A percentile compares a stretch with the other conserved stretches of the same genome.
Conservation (phyloP, 345 rosid genomes). For the Syzygium jambos region DNA sequence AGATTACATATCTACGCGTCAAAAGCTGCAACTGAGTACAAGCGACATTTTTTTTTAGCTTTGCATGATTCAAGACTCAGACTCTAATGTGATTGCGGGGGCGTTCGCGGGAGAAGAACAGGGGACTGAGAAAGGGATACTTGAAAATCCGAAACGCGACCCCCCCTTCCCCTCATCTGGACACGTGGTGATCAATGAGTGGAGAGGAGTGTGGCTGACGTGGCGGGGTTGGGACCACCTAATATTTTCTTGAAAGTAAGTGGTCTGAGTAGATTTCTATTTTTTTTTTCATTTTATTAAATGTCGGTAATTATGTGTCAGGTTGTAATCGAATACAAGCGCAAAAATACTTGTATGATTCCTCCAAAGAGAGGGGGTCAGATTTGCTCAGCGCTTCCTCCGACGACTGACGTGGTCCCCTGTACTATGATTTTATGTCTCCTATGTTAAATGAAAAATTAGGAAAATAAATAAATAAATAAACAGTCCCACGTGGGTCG, state of each 20-base stretch:
- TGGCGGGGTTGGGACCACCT: too few relatives aligned
- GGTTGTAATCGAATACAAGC: not conserved
- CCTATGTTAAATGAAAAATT: not conserved
- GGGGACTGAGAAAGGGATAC: not conserved
- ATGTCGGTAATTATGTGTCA: too few relatives aligned
- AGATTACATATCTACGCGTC: not conserved
- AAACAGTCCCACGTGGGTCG: not conserved
- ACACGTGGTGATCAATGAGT: not conserved
- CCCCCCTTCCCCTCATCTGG: not conserved
- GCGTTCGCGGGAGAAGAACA: not conserved
- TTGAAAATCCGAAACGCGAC: not conserved
- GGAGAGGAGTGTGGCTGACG: not conserved
- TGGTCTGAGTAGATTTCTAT: not conserved
- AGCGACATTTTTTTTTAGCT: not conserved
- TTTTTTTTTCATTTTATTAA: not conserved
- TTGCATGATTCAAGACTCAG: not conserved
- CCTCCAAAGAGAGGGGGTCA: not conserved
- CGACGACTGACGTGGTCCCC: not conserved
- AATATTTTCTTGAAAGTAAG: not conserved
- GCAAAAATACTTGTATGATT: not conserved
- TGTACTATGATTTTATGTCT: not conserved
- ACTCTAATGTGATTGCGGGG: not conserved
- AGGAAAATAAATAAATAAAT: not conserved
- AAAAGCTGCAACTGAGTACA: not conserved
- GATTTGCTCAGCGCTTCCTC: not conserved